phyloP scores from a whole-genome alignment of 345 rosid species.

The sweet orange (Citrus sinensis) region DNA sequence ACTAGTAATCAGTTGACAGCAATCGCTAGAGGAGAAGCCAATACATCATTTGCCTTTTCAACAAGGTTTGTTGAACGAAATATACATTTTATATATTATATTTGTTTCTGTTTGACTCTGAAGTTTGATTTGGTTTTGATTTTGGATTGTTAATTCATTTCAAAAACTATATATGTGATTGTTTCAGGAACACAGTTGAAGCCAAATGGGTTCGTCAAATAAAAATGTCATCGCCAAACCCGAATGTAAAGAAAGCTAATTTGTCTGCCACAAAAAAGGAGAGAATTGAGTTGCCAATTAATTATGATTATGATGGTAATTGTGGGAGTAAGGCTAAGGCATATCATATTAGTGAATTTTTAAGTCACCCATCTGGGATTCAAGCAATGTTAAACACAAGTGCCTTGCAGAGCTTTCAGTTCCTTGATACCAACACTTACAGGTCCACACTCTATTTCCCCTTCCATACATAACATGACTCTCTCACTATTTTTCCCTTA shows the following conservation, averaged over 20 bases:
- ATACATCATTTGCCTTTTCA: no score
- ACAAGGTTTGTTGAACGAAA: no score
- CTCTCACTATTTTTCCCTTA: no score
- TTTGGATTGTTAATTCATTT: no score
- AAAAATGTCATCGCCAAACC: constrained; percentile 10
- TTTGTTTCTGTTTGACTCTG: no score
- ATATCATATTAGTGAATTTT: constrained; percentile 51
- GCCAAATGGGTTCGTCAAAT: neutral
- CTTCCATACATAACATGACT: neutral
- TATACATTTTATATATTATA: no score
- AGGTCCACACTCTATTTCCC: constrained; percentile 34
- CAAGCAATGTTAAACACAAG: constrained; percentile 64
- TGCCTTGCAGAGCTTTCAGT: constrained; percentile 53
- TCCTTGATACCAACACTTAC: constrained; percentile 53
- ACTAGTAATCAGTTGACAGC: no score
- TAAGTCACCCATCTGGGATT: constrained; percentile 68
- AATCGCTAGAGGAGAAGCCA: no score
- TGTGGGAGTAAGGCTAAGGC: constrained; percentile 18
- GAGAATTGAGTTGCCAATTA: constrained; percentile 46
- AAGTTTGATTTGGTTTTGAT: no score
- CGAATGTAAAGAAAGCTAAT: constrained; percentile 53
- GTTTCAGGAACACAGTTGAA: constrained; percentile 16
- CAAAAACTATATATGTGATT: neutral
- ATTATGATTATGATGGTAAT: constrained; percentile 14
- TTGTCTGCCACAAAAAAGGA: constrained; percentile 59